These are phyloP conservation scores for Beauveria sp. DNA, from an alignment of 2,329 filamentous ascomycete genomes.

Conservation along the genomic window DNA sequence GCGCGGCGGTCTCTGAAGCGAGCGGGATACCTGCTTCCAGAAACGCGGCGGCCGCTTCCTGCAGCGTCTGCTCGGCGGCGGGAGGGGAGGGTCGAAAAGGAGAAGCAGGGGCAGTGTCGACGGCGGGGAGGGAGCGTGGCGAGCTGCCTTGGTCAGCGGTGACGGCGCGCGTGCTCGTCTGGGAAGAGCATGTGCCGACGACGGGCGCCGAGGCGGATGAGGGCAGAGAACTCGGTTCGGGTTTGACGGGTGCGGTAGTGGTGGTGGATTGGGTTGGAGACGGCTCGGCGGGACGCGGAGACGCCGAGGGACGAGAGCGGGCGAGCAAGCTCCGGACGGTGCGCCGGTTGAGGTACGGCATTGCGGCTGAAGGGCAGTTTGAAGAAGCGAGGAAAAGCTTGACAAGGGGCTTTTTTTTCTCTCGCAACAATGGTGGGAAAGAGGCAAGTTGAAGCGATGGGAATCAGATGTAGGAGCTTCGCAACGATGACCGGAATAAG, in stretches of 20 bases:
- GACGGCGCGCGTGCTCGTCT: background rate
- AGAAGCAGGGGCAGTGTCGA: background rate
- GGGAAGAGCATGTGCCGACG: background rate
- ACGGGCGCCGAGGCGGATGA: background rate
- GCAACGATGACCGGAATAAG: background rate
- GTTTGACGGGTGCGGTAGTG: background rate
- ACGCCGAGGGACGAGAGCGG: background rate
- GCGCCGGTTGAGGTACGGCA: constrained; percentile 7
- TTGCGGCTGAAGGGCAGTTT: background rate
- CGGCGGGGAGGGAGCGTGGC: background rate
- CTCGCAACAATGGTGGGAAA: background rate
- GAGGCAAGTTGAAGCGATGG: background rate
- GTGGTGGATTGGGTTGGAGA: too few species aligned
- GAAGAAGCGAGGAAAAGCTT: background rate
- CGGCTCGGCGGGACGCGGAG: background rate
- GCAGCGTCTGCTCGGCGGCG: background rate
- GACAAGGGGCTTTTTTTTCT: background rate
- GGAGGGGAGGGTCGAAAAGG: background rate
- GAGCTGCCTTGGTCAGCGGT: background rate
- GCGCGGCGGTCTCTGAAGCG: background rate
- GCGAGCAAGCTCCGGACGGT: background rate
- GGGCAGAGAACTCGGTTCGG: background rate
- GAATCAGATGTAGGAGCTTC: background rate
- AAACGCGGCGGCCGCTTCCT: background rate
- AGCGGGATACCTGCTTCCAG: background rate